Base-by-base conservation (phyloP, 495 filamentous ascomycete species). In the Neurospora sp. region DNA sequence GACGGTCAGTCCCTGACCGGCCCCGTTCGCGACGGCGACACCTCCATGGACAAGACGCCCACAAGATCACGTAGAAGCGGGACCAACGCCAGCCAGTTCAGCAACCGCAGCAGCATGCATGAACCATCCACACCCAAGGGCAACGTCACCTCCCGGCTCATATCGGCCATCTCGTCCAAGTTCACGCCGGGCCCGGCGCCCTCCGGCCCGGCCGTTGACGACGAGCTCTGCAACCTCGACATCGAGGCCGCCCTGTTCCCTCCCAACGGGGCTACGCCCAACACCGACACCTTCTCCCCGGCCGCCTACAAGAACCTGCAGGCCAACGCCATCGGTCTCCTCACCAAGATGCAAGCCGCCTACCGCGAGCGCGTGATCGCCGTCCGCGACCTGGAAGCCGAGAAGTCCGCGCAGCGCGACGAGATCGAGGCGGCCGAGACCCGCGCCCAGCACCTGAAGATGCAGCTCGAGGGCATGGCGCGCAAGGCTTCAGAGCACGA, bases 401-500 rank as follows among this genome's bases (percentile, higher is more conserved):
- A 94, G 76, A 86, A 89, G 72, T 87, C 86, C 37, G 90, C 90
- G 12, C 87, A 89, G 78, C 78, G 79, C 8, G 93, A 96, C 69
- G 93, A 95, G 78, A 81, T 91, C 4, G 91, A 92, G 71, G 92
- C 93, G 77, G 88, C 91, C n/a, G 86, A 90, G 66, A 91, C 91
- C 11, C 84, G 92, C 0, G 85, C 88, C 14, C 82, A 84, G 40
- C 87, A 91, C 74, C 84, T 94, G 35, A 92, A 91, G 81, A 84
- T 85, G 71, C 93, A 97, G 81, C 84, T 97, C 8, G 91, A 94
- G 78, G 89, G 88, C 42, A 91, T 95, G 89, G 89, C 92, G 1
- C 85, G 83, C n/a, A 88, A 89, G 75, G 89, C 90, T 0, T 80
- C 83, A 0, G 87, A 90, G 76, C 90, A 92, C 75, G 90, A 94